Evolutionary conservation across 139 green algal genomes (phyloP).

Genomic region (Astrephomene gubernaculifera): DNA sequence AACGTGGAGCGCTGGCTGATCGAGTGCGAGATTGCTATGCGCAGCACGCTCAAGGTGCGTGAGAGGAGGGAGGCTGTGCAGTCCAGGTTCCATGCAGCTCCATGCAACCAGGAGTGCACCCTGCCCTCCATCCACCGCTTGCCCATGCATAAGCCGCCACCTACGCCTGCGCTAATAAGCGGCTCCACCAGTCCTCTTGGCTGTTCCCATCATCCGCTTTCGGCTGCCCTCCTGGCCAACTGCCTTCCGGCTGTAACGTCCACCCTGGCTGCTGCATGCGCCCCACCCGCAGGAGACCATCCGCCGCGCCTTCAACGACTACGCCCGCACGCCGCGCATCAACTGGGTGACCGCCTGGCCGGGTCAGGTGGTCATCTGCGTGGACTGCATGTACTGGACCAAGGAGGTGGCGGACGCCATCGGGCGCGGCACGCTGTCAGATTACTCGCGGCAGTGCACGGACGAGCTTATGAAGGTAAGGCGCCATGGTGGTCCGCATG

Average conservation of each 20-base stretch:
- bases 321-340: conserved; percentile 66
- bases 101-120: not conserved
- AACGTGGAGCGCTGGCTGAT: conserved; percentile 88
- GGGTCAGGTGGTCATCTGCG: conserved; percentile 72
- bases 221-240: too few species aligned
- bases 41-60: conserved; percentile 64
- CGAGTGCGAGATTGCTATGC: conserved; percentile 80
- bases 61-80: not conserved
- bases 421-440: conserved; percentile 46
- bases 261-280: too few species aligned
- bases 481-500: too few species aligned
- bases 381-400: conserved; percentile 86
- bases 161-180: too few species aligned
- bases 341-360: conserved; percentile 71
- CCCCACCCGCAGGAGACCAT: conserved; percentile 30
- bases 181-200: too few species aligned
- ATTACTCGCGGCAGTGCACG: conserved; percentile 76
- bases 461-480: conserved; percentile 75
- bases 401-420: conserved; percentile 73
- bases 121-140: not conserved
- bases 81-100: not conserved
- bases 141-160: too few species aligned
- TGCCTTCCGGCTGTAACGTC: too few species aligned
- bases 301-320: conserved; percentile 66
- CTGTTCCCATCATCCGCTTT: too few species aligned